phyloP scores from a whole-genome alignment of 495 filamentous ascomycete species.

The Endocarpon pusillum region DNA sequence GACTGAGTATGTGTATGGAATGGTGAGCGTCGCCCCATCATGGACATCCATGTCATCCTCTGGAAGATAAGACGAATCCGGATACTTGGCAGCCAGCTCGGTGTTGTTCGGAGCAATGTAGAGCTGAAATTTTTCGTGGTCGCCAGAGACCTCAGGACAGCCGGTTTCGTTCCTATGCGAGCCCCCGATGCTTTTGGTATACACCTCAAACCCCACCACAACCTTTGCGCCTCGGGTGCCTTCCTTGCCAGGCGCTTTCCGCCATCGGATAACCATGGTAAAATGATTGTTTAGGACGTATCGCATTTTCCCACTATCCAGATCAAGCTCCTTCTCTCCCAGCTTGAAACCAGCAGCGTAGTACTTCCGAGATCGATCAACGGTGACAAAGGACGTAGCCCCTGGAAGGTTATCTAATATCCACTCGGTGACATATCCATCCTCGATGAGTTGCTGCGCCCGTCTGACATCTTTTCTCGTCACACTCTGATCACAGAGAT shows the following conservation, averaged over 20 bases:
- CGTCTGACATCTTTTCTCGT: constrained; percentile 48
- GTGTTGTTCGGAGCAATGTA: constrained; percentile 45
- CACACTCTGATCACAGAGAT: constrained; percentile 55
- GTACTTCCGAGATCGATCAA: constrained; percentile 76
- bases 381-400: constrained; percentile 82
- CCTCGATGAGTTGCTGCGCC: constrained; percentile 55
- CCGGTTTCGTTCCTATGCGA: constrained; percentile 40
- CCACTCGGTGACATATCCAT: constrained; percentile 87
- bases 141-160: constrained; percentile 50
- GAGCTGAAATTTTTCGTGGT: constrained; percentile 48
- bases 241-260: constrained; percentile 48
- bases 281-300: constrained; percentile 87
- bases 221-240: constrained; percentile 61
- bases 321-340: constrained; percentile 54
- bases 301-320: constrained; percentile 39
- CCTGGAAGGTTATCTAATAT: constrained; percentile 92
- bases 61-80: constrained; percentile 40
- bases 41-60: constrained; percentile 38
- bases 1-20: constrained; percentile 85
- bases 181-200: constrained; percentile 65
- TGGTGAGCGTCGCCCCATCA: constrained; percentile 52
- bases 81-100: constrained; percentile 36
- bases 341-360: constrained; percentile 94
- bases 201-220: constrained; percentile 85
- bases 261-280: constrained; percentile 73